Percentiles rank a stretch among this genome's conserved stretches.
These are phyloP conservation scores for Talaromyces ruber DNA, from an alignment of 495 filamentous ascomycete genomes.

Conservation along the genomic window DNA sequence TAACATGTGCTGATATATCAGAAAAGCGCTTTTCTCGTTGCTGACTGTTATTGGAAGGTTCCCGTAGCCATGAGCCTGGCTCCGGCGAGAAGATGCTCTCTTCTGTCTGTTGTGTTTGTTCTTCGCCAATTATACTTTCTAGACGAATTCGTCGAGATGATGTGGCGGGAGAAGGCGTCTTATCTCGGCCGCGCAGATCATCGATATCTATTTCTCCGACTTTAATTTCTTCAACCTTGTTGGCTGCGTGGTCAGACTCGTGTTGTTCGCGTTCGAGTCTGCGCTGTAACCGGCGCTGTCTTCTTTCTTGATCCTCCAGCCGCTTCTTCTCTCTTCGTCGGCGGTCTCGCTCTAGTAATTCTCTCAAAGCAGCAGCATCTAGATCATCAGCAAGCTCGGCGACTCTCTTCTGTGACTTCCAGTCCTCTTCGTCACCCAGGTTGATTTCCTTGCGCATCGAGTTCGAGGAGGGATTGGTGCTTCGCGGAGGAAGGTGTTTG, in stretches of 20 bases:
- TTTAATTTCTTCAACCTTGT: not conserved
- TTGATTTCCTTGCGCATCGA: conserved; percentile 35
- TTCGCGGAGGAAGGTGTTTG: conserved; percentile 31
- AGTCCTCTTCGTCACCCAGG: conserved; percentile 50
- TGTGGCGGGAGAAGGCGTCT: conserved; percentile 4
- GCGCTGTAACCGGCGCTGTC: conserved; percentile 59
- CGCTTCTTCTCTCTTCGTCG: conserved; percentile 67
- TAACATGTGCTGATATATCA: conserved; percentile 25
- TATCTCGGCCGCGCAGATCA: conserved; percentile 6
- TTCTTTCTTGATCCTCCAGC: conserved; percentile 59
- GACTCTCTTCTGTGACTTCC: conserved; percentile 61
- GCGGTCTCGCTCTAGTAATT: conserved; percentile 78
- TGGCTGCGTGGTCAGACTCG: conserved; percentile 2
- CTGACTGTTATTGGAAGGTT: conserved; percentile 19
- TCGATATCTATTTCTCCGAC: not conserved
- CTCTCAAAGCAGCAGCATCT: conserved; percentile 67
- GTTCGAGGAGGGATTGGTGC: conserved; percentile 24
- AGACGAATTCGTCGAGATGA: conserved; percentile 1
- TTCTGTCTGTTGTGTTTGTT: not conserved
- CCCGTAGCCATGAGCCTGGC: conserved; percentile 26
- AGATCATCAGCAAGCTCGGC: conserved; percentile 76
- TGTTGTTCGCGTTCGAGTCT: conserved; percentile 57
- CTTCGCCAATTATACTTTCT: not conserved
- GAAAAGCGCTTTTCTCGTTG: conserved; percentile 16
- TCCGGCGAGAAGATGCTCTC: not conserved